Conservation (phyloP, 306 rosid species). For the Malus asiatica region DNA sequence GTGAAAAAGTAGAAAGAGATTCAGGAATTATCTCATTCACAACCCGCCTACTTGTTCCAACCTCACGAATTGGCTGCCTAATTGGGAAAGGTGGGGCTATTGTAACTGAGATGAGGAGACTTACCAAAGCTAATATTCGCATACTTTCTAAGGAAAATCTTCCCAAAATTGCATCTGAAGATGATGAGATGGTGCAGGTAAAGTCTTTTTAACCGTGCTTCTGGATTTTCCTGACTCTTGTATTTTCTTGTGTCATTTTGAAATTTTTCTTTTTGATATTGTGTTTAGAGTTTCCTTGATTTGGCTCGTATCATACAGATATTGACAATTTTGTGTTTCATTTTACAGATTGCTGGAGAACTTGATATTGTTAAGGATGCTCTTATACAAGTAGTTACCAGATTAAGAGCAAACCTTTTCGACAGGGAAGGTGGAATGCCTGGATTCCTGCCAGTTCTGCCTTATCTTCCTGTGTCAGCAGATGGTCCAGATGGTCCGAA, state of each 20-base stretch:
- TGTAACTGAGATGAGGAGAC: conserved; percentile 89
- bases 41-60: conserved; percentile 84
- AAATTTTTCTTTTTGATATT: not conserved
- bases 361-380: conserved; percentile 95
- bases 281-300: not conserved
- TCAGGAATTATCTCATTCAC: conserved; percentile 91
- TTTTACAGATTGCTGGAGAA: conserved; percentile 76
- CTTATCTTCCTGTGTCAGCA: conserved; percentile 72
- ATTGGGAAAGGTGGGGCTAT: conserved; percentile 98
- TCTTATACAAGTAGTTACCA: conserved; percentile 82
- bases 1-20: conserved; percentile 92
- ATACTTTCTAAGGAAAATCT: conserved; percentile 79
- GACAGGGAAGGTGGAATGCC: conserved; percentile 89
- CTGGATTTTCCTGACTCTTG: not conserved
- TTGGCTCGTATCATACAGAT: conserved; percentile 9
- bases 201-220: conserved; percentile 7
- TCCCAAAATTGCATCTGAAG: conserved; percentile 91
- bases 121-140: conserved; percentile 86
- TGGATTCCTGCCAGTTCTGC: conserved; percentile 73
- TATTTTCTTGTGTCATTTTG: not conserved
- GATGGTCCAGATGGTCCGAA: conserved; percentile 59
- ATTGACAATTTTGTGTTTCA: not conserved
- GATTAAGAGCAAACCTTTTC: conserved; percentile 84
- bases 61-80: conserved; percentile 95
- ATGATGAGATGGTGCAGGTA: conserved; percentile 99